These are phyloP conservation scores for Nephelium lappaceum DNA, from an alignment of 345 rosid species.

Conservation along the genomic window DNA sequence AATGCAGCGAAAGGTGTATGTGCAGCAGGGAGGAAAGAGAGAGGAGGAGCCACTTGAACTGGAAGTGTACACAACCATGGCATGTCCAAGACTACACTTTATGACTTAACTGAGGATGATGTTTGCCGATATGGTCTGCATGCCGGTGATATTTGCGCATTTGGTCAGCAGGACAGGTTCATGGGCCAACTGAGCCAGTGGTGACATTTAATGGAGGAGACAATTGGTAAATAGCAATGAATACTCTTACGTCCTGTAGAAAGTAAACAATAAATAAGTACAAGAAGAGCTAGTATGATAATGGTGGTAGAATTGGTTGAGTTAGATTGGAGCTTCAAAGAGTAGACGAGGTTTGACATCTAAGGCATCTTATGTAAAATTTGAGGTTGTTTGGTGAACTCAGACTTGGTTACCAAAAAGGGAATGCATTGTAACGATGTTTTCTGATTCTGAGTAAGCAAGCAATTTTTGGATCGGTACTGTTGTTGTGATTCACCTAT, in stretches of 20 bases:
- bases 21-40: conserved; percentile 38
- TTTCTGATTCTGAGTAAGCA: background rate
- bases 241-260: background rate
- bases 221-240: conserved; percentile 4
- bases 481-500: background rate
- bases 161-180: too few relatives aligned
- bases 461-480: background rate
- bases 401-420: background rate
- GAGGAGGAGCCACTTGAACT: conserved; percentile 49
- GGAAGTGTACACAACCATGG: conserved; percentile 53
- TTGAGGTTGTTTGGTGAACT: background rate
- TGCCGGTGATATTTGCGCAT: too few relatives aligned
- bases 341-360: background rate
- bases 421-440: background rate
- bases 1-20: conserved; percentile 41
- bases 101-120: too few relatives aligned
- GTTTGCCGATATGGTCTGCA: too few relatives aligned
- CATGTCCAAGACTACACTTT: conserved; percentile 33
- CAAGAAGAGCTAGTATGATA: conserved; percentile 5
- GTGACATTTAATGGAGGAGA: background rate
- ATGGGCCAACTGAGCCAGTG: too few relatives aligned
- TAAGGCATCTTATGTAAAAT: background rate
- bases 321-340: background rate
- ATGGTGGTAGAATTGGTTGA: background rate
- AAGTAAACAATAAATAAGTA: conserved; percentile 6